Base-by-base conservation (phyloP, 208 protist species). In the Acanthamoeba castellanii region DNA sequence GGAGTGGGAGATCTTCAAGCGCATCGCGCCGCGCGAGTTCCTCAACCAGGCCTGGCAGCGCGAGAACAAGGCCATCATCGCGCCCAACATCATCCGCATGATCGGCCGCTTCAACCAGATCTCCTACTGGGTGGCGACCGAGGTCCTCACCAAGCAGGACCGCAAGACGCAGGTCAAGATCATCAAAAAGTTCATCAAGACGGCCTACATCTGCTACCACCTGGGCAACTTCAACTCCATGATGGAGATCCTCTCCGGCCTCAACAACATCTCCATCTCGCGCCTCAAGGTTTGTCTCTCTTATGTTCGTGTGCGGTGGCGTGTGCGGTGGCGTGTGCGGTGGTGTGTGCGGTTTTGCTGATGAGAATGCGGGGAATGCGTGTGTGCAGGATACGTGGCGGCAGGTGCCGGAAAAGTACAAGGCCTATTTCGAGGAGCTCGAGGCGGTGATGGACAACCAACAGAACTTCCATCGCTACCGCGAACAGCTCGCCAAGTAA, bases 191-290 rank as follows among this genome's bases (percentile, higher is more conserved):
- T 81, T 81, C 50, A 93, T 93, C 55, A 93, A 93, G 68, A 93
- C 30, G 11, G 88, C 88, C 30, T 81, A 57, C 64, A 57, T 34
- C 16, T 81, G 59, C 32, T 59, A 32, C 88, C 20, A 93, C 37
- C 37, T 93, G 5, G 61, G 61, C 59, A 93, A 93, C 88, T 93
- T 93, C 66, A 93, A 93, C 68, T 32, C 64, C 27, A 81, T 93
- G 61, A 93, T 93, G 88, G 34, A 93, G 50, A 93, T 93, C 64
- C 68, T 93, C 34, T 55, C 61, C 50, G 88, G 88, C 32, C 66
- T 93, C 59, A 90, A 90, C 59, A 90, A 68, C 84, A 50, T 66
- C 32, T 61, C 84, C 59, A n/a, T 90, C 50, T 47, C 25, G 32
- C 50, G 84, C 7, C 55, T 90, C 84, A 90, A 68, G 18, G 72